phyloP scores from a whole-genome alignment of 371 early-diverging fungal genomes.

The Conidiobolus incongruus region DNA sequence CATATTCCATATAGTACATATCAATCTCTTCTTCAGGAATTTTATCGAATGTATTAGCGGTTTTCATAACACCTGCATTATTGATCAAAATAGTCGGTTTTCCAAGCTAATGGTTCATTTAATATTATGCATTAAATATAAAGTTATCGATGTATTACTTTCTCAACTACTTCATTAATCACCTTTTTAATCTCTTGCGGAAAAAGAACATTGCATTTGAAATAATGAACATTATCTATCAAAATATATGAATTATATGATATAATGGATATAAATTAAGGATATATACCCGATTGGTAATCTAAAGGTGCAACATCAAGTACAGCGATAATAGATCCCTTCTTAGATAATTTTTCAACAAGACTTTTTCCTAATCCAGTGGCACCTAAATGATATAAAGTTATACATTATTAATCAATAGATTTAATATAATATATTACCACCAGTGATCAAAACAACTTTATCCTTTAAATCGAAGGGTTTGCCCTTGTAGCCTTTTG shows the following conservation, averaged over 20 bases:
- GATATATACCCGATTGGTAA: no score
- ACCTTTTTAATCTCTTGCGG: neutral
- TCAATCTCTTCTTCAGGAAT: neutral
- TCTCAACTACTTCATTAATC: neutral
- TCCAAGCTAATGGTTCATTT: neutral
- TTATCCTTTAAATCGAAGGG: neutral
- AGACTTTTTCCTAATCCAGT: no score
- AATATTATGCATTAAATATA: neutral
- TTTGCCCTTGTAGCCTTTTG: neutral
- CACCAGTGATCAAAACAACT: slow-evolving; percentile 4
- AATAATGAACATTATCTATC: neutral
- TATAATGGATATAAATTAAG: no score
- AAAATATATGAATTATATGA: neutral
- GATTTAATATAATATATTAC: no score
- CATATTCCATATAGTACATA: neutral
- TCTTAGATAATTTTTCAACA: no score
- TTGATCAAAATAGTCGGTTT: slow-evolving; percentile 2
- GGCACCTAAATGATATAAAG: no score
- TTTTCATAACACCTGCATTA: slow-evolving; percentile 1
- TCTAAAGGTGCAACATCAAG: no score
- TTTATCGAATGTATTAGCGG: neutral
- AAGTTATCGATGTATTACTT: neutral
- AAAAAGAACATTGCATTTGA: slow-evolving; percentile 1
- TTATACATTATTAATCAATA: no score
- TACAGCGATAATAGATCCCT: no score